phyloP scores from a whole-genome alignment of 177 flowering plant genomes.

The Tripterygium wilfordii region DNA sequence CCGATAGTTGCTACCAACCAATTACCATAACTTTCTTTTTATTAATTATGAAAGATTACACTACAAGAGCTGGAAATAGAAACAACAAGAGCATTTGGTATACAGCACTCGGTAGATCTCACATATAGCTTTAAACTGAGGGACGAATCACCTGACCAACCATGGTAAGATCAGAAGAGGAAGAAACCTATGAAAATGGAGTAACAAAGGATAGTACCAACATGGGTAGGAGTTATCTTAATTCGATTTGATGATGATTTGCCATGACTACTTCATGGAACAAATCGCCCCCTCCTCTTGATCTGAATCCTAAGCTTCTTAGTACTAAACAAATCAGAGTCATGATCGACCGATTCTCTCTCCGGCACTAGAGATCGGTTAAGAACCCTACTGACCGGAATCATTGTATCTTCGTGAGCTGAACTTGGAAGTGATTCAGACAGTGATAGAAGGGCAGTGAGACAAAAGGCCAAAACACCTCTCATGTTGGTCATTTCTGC shows the following conservation, averaged over 20 bases:
- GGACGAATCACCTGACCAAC: not conserved
- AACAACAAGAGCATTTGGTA: not conserved
- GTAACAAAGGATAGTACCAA: not conserved
- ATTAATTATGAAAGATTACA: too few relatives aligned
- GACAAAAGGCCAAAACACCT: not conserved
- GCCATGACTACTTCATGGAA: not conserved
- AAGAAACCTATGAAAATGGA: conserved; percentile 9
- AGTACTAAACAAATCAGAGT: not conserved
- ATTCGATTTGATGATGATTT: conserved; percentile 3
- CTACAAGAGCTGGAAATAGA: too few relatives aligned
- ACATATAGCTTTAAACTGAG: not conserved
- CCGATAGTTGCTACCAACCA: too few relatives aligned
- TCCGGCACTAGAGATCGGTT: not conserved
- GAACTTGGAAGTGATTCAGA: conserved; percentile 10
- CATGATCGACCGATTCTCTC: not conserved
- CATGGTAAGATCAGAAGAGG: not conserved
- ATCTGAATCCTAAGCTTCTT: conserved; percentile 8
- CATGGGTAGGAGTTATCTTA: not conserved
- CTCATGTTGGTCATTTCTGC: not conserved
- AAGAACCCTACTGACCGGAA: not conserved
- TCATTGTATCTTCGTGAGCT: not conserved
- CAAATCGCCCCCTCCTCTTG: not conserved
- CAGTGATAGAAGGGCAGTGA: conserved; percentile 3
- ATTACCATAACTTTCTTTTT: too few relatives aligned
- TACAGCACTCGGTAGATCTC: not conserved